Conservation (phyloP, 257 asterid genomes). For the Penstemon newberryi region DNA sequence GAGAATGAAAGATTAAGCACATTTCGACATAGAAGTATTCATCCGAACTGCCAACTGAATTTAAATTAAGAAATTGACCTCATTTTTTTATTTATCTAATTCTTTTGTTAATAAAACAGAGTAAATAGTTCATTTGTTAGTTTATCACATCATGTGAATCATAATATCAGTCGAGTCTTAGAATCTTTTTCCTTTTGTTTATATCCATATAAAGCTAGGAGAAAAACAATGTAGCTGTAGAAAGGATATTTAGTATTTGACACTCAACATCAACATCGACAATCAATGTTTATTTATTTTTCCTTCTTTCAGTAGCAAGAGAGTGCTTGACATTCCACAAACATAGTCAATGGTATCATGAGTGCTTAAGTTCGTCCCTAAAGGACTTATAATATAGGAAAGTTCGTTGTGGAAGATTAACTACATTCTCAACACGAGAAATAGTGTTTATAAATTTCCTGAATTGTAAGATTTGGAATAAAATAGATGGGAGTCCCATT, state of each 20-base stretch:
- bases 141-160: not conserved
- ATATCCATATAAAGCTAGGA: not conserved
- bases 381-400: not conserved
- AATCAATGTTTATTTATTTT: too few relatives aligned
- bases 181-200: not conserved
- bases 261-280: not conserved
- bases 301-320: too few relatives aligned
- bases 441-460: not conserved
- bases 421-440: not conserved
- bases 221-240: not conserved
- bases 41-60: conserved; percentile 2
- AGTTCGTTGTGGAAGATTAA: not conserved
- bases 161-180: not conserved
- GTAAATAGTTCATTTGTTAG: not conserved
- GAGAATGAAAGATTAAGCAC: conserved; percentile 9
- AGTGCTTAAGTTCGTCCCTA: not conserved
- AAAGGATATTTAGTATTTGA: not conserved
- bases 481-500: not conserved
- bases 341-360: not conserved
- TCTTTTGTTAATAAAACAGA: not conserved
- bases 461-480: conserved; percentile 2
- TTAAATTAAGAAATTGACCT: not conserved
- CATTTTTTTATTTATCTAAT: not conserved
- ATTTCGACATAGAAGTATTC: conserved; percentile 8
- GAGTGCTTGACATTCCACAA: too few relatives aligned